Base-by-base conservation (phyloP, 768 basidiomycete genomes). In the Leccinum longicurvipes region DNA sequence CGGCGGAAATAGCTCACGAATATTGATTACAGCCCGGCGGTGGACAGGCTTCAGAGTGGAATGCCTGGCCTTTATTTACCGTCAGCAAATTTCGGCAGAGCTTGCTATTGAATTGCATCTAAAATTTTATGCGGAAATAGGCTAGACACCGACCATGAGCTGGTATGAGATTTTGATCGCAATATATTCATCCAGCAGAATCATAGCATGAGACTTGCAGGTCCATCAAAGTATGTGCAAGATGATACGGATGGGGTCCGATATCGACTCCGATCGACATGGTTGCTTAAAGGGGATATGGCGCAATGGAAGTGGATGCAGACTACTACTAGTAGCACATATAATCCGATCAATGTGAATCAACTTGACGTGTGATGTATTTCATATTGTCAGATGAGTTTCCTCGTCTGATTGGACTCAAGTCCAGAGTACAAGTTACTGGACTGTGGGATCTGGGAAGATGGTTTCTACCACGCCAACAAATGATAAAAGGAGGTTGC, bases 1-100 rank as follows among this genome's bases (percentile, higher is more conserved):
- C 45, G 24, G 55, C 66, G 67, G 67, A 67, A 60, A 67, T 67
- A 67, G 60, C 55, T 54, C 50, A 29, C 39, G 28, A 53, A 12
- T 49, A 24, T 31, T 59, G 54, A 58, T 50, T 55, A 28, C 55
- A 44, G 54, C 53, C 44, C 48, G 51, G 32, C 56, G 50, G 54
- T 27, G 36, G 41, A 34, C 51, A 36, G 50, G 46, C 47, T 46
- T 19, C 39, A 19, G 39, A 19, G 19, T 19, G 39, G 54, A 34
- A 58, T 42, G n/a, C 39, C 21, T 53, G n/a, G 7, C 47, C 24
- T 34, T 32, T 31, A 42, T 60, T 57, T 61, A 51, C 51, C 39
- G 29, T 29, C 34, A 32, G 19, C 41, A 50, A 23, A 24, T 36
- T 23, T 6, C 12, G 48, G 57, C 51, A 47, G 53, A 48, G 44